These are phyloP conservation scores for Zostera marina DNA, from an alignment of 116 monocot species.

Conservation along the genomic window DNA sequence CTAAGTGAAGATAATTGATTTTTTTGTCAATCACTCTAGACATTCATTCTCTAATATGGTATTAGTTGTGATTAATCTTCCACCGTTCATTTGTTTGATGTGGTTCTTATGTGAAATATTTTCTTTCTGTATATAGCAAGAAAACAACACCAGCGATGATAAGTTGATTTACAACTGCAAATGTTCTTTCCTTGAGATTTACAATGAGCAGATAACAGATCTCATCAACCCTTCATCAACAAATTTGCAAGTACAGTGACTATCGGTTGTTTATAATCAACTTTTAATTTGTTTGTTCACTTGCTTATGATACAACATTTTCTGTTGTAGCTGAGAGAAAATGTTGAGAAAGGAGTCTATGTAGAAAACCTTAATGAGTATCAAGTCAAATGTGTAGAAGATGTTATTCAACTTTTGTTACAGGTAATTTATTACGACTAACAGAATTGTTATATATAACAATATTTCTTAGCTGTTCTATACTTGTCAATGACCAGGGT, in stretches of 20 bases:
- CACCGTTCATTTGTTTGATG: not conserved
- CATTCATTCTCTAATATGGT: too few species aligned
- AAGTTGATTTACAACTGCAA: slow-evolving; percentile 47
- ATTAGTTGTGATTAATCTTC: too few species aligned
- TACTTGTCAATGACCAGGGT: slow-evolving; percentile 20
- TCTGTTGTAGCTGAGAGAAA: slow-evolving; percentile 51
- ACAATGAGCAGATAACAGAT: slow-evolving; percentile 80
- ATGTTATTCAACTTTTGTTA: slow-evolving; percentile 38
- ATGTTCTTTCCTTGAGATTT: slow-evolving; percentile 73
- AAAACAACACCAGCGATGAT: slow-evolving; percentile 27
- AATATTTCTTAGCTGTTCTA: not conserved
- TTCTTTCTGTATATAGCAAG: slow-evolving; percentile 26
- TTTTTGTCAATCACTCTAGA: too few species aligned
- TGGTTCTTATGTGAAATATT: not conserved
- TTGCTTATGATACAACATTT: not conserved
- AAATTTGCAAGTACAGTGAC: slow-evolving; percentile 44
- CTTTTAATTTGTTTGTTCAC: not conserved
- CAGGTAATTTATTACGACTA: slow-evolving; percentile 18
- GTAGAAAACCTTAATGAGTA: slow-evolving; percentile 56
- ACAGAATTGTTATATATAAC: not conserved
- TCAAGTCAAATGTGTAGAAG: slow-evolving; percentile 36
- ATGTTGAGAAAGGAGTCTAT: slow-evolving; percentile 54
- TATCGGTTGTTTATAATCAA: not conserved
- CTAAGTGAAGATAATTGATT: too few species aligned
- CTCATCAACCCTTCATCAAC: slow-evolving; percentile 60